Base-by-base conservation (phyloP, 768 basidiomycete genomes). In the Trametes coccinea region DNA sequence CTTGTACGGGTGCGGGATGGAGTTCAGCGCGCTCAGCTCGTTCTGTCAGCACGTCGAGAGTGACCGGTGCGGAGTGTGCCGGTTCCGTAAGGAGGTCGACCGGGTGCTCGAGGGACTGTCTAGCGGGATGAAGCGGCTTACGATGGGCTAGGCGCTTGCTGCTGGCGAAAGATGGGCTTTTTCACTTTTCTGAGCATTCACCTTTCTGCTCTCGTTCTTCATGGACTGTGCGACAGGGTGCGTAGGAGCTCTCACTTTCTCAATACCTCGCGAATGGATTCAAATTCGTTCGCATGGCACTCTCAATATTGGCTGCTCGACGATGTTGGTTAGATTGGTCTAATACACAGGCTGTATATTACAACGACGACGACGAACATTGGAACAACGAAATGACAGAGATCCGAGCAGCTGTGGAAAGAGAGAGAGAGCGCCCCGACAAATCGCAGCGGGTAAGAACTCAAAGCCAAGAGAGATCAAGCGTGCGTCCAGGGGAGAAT, bases 41-140 rank as follows among this genome's bases (percentile, higher is more conserved):
- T 71, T 90, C 55, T 81, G 80, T 46, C 82, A 85, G 73, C 87
- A 90, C 69, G 78, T 89, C 34, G 87, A 89, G 75, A 85, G 83
- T 67, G 83, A 81, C 64, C 72, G 63, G 30, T 90, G 88, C 69
- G 84, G 82, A 0, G 80, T 88, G 22, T 58, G 70, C 39, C 80
- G 72, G 71, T 86, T 85, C 69, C 75, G 60, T 66, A 67, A 63
- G 1, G 80, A 58, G 33, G 58, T 82, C 22, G 71, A 76, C 52
- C 68, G 70, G 6, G 70, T 73, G 1, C 73, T 86, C 74, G 71
- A 80, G 39, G 34, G 17, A 11, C 14, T 58, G 48, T 37, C 34
- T 5, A 37, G 11, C 34, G 34, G 34, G 11, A 37, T 37, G 34
- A 37, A 37, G 34, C 34, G 34, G 34, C 34, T 37, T 37, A 37